Evolutionary conservation across 2,329 filamentous ascomycete species (phyloP), one percentile per base, ranked within the genome.

Genomic region (Alternaria metachromatica): DNA sequence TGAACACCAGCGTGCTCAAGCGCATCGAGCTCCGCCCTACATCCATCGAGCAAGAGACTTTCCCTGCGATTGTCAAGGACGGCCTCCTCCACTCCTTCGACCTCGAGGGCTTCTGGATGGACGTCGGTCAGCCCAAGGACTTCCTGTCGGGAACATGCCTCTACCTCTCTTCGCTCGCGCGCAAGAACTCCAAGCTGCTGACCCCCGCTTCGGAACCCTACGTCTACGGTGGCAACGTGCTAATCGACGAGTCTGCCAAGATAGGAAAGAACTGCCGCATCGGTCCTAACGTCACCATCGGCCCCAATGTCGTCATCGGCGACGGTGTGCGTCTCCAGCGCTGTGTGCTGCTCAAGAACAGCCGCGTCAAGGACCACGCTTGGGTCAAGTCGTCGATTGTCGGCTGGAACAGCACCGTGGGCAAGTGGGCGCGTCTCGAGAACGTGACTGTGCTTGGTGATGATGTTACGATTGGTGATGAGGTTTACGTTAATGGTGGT

Each of bases 311-410:
- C 48, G 90, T 97, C 50, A 87, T 99, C 62, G 95, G 95, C 59
- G 95, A 99, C 71, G 96, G 95, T 78, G 96, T 97, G 45, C 90
- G 95, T 73, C 87, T 99, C 70, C 95, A 98, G 84, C 90, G 96
- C 74, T 97, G 92, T 77, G 96, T 98, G 23, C 84, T 99, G 60
- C 87, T 99, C 69, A 88, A 91, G 66, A 92, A 93, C 76, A 93
- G 91, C 83, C 97, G 96, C 85, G 91, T 97, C 83, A 97, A 97
- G 88, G 96, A 99, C 80, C 95, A 99, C 81, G 96, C 96, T 51
- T 98, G 95, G 95, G 89, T 99, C 82, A 98, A 98, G 89, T 96
- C 92, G 80, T 96, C 95, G 75, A 98, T 99, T 80, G 94, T 98
- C 57, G 95, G 95, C 77, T 99, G 95, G 95, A 97, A 97, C 87